A percentile compares a stretch with the other conserved stretches of the same genome.
These are phyloP conservation scores for Cutaneotrichosporon cyanovorans DNA, from an alignment of 1,284 basidiomycete genomes.

Conservation along the genomic window DNA sequence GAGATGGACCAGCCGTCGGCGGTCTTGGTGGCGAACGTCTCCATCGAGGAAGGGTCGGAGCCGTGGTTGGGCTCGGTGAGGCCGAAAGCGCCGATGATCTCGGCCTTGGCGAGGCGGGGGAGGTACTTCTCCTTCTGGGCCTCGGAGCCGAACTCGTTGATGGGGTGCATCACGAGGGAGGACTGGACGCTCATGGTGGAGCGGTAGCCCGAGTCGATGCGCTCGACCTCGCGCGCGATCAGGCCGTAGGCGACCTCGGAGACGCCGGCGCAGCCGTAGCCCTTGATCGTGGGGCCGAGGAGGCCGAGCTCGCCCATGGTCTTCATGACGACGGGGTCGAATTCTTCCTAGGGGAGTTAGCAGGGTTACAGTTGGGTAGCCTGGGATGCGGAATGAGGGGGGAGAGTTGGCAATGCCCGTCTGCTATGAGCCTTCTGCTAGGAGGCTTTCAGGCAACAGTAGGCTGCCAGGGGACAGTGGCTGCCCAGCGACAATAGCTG, in stretches of 20 bases:
- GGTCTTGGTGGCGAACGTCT: slow-evolving; percentile 78
- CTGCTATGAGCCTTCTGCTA: background rate
- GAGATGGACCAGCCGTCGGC: slow-evolving; percentile 76
- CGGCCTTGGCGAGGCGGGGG: slow-evolving; percentile 65
- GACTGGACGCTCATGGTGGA: slow-evolving; percentile 95
- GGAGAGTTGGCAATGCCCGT: background rate
- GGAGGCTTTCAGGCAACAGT: too few relatives aligned
- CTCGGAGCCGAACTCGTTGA: slow-evolving; percentile 79
- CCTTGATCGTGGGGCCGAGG: slow-evolving; percentile 82
- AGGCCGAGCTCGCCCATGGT: slow-evolving; percentile 92
- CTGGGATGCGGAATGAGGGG: background rate
- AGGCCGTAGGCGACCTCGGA: slow-evolving; percentile 87
- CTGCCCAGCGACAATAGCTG: too few relatives aligned
- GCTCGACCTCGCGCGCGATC: slow-evolving; percentile 85
- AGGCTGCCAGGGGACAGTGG: too few relatives aligned
- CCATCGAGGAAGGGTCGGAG: slow-evolving; percentile 88
- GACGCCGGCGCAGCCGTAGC: slow-evolving; percentile 92
- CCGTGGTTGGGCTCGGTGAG: slow-evolving; percentile 96
- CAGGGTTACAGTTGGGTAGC: too few relatives aligned
- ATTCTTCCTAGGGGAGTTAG: slow-evolving; percentile 53
- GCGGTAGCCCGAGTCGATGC: slow-evolving; percentile 91
- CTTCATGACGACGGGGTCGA: slow-evolving; percentile 66
- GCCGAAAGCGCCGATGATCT: slow-evolving; percentile 88
- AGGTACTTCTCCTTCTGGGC: slow-evolving; percentile 88
- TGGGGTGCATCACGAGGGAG: slow-evolving; percentile 96